Conservation (phyloP, 2,329 filamentous ascomycete species). For the Daldinia sp. region DNA sequence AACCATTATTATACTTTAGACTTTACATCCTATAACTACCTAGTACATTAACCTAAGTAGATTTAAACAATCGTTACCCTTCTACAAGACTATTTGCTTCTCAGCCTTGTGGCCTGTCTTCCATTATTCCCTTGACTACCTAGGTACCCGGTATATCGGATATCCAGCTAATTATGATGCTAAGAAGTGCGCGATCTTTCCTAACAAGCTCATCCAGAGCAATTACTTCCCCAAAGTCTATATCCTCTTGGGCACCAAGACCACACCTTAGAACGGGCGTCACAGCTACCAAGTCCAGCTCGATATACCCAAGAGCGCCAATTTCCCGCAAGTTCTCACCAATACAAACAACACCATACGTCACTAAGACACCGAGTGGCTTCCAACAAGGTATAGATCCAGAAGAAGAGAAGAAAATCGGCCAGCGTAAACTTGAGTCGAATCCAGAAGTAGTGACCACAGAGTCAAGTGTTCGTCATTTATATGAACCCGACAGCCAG, state of each 20-base stretch:
- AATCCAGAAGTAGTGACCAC: conserved; percentile 71
- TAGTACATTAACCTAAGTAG: no score
- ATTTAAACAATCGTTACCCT: background rate
- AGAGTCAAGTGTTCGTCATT: conserved; percentile 66
- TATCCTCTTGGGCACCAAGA: conserved; percentile 25
- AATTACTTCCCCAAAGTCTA: conserved; percentile 25
- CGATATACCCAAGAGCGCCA: conserved; percentile 12
- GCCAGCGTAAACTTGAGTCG: conserved; percentile 66
- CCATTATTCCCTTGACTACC: background rate
- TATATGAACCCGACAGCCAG: conserved; percentile 56
- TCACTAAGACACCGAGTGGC: conserved; percentile 47
- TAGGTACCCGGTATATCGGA: background rate
- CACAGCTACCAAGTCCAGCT: conserved; percentile 1
- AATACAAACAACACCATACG: conserved; percentile 46
- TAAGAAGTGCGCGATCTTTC: conserved; percentile 47
- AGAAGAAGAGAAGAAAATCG: conserved; percentile 67
- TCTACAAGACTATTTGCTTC: background rate
- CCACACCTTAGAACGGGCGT: conserved; percentile 10
- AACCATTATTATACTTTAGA: background rate
- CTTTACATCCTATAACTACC: background rate
- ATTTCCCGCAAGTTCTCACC: conserved; percentile 25
- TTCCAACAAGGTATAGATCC: conserved; percentile 59
- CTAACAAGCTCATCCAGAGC: conserved; percentile 43
- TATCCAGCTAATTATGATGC: conserved; percentile 42
- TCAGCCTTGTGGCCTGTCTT: no score